Evolutionary conservation across 805 yeast genomes (phyloP), one percentile per base, ranked within the genome.

Genomic region (Wickerhamomyces strasburgensis): DNA sequence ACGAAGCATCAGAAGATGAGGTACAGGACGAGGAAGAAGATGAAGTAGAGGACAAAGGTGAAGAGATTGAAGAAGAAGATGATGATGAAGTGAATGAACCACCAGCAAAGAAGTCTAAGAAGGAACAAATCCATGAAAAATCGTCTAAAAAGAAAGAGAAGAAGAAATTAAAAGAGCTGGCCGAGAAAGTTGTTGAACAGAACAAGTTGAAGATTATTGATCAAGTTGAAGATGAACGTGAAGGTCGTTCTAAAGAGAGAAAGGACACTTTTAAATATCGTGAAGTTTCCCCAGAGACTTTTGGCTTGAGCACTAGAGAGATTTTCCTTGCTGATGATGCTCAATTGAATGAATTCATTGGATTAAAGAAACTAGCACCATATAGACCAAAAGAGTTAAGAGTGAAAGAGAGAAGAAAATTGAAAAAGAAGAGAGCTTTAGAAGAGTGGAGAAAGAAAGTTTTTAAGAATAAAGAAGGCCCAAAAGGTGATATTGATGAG

Each of bases 231-330:
- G 72, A 72, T 42, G 81, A 70, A 39, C 58, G 66, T 44, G 76
- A 78, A 48, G 75, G 85, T 34, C 79, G 88, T 43, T 66, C 77
- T 1, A 64, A 65, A 19, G 60, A 67, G 7, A 60, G 60, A 29
- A 70, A 59, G 5, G 68, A 67, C 3, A 72, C 68, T 37, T 90
- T 93, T 71, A 80, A 78, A 51, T 93, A 93, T 57, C 75, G 97
- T 52, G 95, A 88, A 51, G 98, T 93, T 4, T 88, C 96, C 1
- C 97, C 98, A 7, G 98, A 93, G 53, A 66, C 88, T 8, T 93
- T 75, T 63, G 98, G 98, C 10, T 69, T 93, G 33, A 70, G 84
- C 0, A 73, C 93, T 0, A 72, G 93, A 44, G 98, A 93, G 51
- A 93, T 93, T 33, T 67, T 93, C 37, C 64, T 86, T 40, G 98